A percentile compares a stretch with the other conserved stretches of the same genome.
These are phyloP conservation scores for Galerina marginata DNA, from an alignment of 768 basidiomycete genomes.

Conservation along the genomic window DNA sequence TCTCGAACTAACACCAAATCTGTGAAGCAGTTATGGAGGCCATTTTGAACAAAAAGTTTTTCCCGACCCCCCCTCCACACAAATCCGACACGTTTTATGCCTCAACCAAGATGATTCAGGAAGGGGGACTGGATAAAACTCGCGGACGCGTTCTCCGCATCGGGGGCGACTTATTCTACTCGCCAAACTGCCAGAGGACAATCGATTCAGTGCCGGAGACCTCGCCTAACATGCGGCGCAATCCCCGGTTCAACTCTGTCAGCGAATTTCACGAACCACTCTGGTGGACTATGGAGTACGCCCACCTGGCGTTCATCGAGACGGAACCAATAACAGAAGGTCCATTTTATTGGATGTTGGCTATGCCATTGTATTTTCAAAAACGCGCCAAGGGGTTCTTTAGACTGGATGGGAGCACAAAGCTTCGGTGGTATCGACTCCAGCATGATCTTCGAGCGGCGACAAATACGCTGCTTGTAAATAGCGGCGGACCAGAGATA, in stretches of 20 bases:
- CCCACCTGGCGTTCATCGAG: not conserved
- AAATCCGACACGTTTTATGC: too few relatives aligned
- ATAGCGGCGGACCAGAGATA: not conserved
- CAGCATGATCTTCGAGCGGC: not conserved
- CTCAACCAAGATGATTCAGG: too few relatives aligned
- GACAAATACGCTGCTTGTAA: not conserved
- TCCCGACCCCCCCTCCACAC: too few relatives aligned
- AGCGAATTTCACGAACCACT: not conserved
- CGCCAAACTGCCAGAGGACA: not conserved
- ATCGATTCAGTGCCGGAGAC: not conserved
- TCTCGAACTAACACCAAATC: too few relatives aligned
- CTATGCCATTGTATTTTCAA: not conserved
- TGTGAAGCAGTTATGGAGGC: too few relatives aligned
- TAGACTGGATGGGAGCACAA: not conserved
- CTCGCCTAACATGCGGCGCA: not conserved
- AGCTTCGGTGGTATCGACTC: not conserved
- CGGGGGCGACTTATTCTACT: not conserved
- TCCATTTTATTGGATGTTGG: not conserved
- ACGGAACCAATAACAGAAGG: not conserved
- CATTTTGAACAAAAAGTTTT: too few relatives aligned
- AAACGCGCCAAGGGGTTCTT: not conserved
- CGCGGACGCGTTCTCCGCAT: not conserved
- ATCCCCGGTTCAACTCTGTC: not conserved
- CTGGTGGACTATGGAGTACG: not conserved
- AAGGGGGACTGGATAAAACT: too few relatives aligned